Conservation (phyloP, 2,329 filamentous ascomycete species). For the Cladosporium velox region DNA sequence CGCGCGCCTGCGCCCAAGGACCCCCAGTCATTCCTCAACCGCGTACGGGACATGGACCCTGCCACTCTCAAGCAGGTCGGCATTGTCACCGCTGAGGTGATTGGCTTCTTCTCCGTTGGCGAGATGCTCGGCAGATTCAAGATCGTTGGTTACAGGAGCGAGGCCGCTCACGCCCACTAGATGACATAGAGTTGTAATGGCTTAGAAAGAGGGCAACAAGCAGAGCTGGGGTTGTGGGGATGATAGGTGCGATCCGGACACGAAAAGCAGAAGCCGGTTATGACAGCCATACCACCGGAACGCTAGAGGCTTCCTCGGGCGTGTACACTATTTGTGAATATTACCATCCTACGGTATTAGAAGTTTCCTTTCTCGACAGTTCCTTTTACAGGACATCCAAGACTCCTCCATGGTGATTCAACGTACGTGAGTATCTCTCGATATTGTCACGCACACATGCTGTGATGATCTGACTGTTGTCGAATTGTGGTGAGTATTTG, state of each 20-base stretch:
- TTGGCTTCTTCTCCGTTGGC: slow-evolving; percentile 97
- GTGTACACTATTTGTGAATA: slow-evolving; percentile 22
- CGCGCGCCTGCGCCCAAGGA: slow-evolving; percentile 54
- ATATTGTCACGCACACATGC: background rate
- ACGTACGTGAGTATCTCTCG: background rate
- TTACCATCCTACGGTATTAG: slow-evolving; percentile 20
- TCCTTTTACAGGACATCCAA: background rate
- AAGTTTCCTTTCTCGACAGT: slow-evolving; percentile 16
- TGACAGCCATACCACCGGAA: slow-evolving; percentile 8
- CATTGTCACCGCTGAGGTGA: slow-evolving; percentile 78
- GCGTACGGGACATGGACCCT: slow-evolving; percentile 68
- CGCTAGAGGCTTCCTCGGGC: slow-evolving; percentile 18
- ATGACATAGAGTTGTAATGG: slow-evolving; percentile 4
- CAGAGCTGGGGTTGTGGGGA: slow-evolving; percentile 1
- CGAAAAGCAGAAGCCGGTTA: slow-evolving; percentile 1
- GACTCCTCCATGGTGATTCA: background rate
- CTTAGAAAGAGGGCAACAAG: background rate
- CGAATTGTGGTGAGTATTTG: background rate
- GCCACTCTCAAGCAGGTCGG: slow-evolving; percentile 72
- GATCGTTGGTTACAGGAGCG: slow-evolving; percentile 76
- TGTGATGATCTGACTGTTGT: background rate
- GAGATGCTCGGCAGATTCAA: slow-evolving; percentile 97
- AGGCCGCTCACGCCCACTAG: slow-evolving; percentile 26
- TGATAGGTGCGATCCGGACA: background rate
- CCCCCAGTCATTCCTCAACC: slow-evolving; percentile 56